Conservation (phyloP, 768 basidiomycete species). For the Suillus brevipes region DNA sequence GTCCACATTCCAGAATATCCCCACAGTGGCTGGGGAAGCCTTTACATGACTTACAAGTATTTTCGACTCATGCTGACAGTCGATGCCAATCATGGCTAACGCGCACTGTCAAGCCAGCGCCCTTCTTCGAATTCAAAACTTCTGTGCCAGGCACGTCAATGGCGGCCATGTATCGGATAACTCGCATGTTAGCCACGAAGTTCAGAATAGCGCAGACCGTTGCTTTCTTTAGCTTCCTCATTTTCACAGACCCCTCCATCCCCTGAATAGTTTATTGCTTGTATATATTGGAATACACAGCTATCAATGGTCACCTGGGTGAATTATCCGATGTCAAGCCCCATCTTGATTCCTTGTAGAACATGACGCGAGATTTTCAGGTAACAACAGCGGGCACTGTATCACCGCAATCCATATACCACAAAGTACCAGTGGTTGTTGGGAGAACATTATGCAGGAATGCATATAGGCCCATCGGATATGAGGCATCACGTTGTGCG, state of each 20-base stretch:
- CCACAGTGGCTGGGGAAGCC: background rate
- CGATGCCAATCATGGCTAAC: background rate
- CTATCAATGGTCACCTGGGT: background rate
- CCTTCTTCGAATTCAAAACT: background rate
- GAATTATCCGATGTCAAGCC: background rate
- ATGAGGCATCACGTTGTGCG: background rate
- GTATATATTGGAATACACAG: background rate
- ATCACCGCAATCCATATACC: background rate
- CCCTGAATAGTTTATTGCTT: background rate
- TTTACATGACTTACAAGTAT: background rate
- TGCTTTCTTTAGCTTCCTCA: background rate
- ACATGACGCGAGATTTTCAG: background rate
- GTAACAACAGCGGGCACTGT: background rate
- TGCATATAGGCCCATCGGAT: background rate
- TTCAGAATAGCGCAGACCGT: background rate
- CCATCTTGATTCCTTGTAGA: background rate
- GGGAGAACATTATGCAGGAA: background rate
- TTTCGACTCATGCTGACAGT: background rate
- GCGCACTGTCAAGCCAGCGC: background rate
- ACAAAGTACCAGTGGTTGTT: background rate
- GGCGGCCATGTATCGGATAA: background rate
- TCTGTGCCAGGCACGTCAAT: background rate
- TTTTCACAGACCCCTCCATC: background rate
- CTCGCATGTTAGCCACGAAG: background rate
- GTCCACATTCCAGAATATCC: constrained; percentile 37